Evolutionary conservation across 2,329 filamentous ascomycete species (phyloP).

Genomic region (Mollisia scopiformis): DNA sequence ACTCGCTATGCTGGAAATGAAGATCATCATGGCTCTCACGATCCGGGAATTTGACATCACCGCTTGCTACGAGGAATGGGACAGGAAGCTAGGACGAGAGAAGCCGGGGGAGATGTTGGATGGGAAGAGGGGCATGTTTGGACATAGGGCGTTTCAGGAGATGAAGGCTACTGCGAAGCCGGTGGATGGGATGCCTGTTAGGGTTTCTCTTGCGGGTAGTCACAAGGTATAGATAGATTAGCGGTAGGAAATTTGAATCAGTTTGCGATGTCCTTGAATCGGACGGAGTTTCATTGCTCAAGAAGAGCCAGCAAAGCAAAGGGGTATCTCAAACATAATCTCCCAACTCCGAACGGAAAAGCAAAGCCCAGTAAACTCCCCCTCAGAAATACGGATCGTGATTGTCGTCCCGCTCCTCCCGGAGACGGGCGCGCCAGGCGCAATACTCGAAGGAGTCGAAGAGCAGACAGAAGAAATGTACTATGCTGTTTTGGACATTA

Average conservation of each 20-base stretch:
- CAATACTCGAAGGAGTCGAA: not conserved
- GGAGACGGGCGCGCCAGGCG: not conserved
- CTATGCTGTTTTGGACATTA: not conserved
- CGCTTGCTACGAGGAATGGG: constrained; percentile 37
- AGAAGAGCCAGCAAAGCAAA: not conserved
- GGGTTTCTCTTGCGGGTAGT: not conserved
- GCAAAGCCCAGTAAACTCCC: not conserved
- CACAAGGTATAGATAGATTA: not conserved
- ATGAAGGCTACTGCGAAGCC: constrained; percentile 22
- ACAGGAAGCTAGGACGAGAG: constrained; percentile 16
- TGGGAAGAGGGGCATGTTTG: constrained; percentile 20
- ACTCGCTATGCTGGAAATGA: constrained; percentile 52
- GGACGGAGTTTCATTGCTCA: not conserved
- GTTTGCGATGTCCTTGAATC: not conserved
- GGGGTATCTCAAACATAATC: not conserved
- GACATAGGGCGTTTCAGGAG: constrained; percentile 20
- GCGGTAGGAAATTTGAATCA: too few relatives aligned
- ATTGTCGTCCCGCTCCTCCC: not conserved
- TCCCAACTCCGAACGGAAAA: not conserved
- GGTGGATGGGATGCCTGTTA: constrained; percentile 21
- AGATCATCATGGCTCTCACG: constrained; percentile 49
- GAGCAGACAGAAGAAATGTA: not conserved
- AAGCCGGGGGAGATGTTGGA: constrained; percentile 3
- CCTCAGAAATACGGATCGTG: not conserved
- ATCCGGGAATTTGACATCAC: constrained; percentile 52